Evolutionary conservation across 2,329 filamentous ascomycete genomes (phyloP), one percentile per base, ranked within the genome.

Genomic region (Arthrinium phaeospermum): DNA sequence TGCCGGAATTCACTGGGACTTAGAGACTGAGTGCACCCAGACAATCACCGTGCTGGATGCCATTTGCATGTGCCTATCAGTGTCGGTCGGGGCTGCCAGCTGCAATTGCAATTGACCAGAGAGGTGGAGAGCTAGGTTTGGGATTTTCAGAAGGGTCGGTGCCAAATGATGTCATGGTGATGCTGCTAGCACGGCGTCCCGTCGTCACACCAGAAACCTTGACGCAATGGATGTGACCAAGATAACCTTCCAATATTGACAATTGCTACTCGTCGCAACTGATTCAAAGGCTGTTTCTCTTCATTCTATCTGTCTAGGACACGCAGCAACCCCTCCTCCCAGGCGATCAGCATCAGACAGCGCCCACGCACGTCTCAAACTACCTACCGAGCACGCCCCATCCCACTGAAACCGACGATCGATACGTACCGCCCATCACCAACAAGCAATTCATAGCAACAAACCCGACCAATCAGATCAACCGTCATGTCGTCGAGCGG

Each of bases 161-260:
- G 30, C 19, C 27, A 8, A 8, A 69, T 49, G 67, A 69, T 37
- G 67, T 69, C 67, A 49, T 69, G 8, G 67, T 69, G 67, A 49
- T 69, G 67, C 10, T n/a, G 12, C 16, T 5, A 22, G 24, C 34
- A 34, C 44, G 19, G 16, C 53, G 5, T 34, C 6, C 22, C 27
- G 22, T 61, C 30, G 27, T 34, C 51, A 57, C 51, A 47, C 64
- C 14, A 30, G n/a, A 68, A 68, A 47, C 19, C 67, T n/a, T 68
- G 67, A 30, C 44, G 67, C 4, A 34, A 14, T 7, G n/a, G 24
- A 16, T 46, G 67, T 37, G 8, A 13, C 13, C 19, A 19, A 34
- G 27, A 57, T 19, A 10, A 16, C 12, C n/a, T 30, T 4, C 24
- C 16, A 13, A 16, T 19, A 30, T 19, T 16, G 24, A 2, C 51